Evolutionary conservation across 768 basidiomycete genomes (phyloP).

Genomic region (Amanita pseudoporphyria): DNA sequence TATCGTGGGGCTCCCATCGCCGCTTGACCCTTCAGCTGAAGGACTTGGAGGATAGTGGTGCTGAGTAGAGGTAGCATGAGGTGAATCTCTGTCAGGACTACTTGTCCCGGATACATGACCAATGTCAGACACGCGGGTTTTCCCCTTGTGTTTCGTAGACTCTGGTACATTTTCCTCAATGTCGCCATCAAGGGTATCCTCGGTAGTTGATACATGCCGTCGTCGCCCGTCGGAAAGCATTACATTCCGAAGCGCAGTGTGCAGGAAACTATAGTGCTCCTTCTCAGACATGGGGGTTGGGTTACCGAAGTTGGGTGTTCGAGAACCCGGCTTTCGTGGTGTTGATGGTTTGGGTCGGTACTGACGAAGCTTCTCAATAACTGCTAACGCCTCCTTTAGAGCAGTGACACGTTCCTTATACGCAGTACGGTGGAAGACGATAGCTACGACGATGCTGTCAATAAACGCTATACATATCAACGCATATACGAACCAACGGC

Average conservation of each 20-base stretch:
- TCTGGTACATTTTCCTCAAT: conserved; percentile 10
- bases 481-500: conserved; percentile 31
- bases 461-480: neutral
- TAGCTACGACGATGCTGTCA: conserved; percentile 29
- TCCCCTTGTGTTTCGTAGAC: conserved; percentile 11
- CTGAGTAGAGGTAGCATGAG: neutral
- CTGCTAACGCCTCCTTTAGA: conserved; percentile 42
- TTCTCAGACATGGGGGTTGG: conserved; percentile 34
- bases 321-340: conserved; percentile 26
- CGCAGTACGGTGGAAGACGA: conserved; percentile 69
- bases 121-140: conserved; percentile 7
- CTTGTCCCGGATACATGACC: neutral
- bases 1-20: conserved; percentile 22
- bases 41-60: conserved; percentile 10
- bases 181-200: conserved; percentile 14
- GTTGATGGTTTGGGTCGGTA: conserved; percentile 42
- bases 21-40: conserved; percentile 13
- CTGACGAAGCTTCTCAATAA: conserved; percentile 58
- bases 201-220: conserved; percentile 13
- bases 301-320: conserved; percentile 33
- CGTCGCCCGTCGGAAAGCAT: conserved; percentile 10
- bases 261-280: conserved; percentile 29
- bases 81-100: neutral
- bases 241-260: conserved; percentile 19
- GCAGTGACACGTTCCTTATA: conserved; percentile 60